Conservation (phyloP, 108 stramenopile genomes). For the Pseudonitzschia multiseries region DNA sequence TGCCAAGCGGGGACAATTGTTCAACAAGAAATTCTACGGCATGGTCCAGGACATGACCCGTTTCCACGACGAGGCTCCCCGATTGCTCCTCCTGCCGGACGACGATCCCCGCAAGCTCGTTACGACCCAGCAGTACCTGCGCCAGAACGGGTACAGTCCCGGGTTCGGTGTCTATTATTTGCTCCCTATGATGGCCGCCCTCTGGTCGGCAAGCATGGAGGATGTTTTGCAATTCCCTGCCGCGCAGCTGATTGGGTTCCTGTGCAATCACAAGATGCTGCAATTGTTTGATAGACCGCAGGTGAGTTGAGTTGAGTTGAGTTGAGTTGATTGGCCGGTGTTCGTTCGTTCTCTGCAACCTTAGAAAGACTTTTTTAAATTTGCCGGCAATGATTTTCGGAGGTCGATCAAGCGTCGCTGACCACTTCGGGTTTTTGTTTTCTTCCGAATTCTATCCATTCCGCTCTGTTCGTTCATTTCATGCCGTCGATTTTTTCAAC, state of each 20-base stretch:
- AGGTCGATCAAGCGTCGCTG: no score
- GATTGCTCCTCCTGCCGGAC: conserved; percentile 56
- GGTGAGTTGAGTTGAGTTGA: conserved; percentile 27
- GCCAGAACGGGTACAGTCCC: conserved; percentile 63
- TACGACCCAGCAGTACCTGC: conserved; percentile 88
- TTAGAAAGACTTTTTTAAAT: no score
- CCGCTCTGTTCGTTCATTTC: no score
- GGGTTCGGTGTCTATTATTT: conserved; percentile 86
- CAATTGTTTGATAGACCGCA: conserved; percentile 72
- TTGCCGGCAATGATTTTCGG: no score
- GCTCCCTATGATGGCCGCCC: conserved; percentile 94
- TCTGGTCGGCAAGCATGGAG: conserved; percentile 84
- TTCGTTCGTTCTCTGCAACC: no score
- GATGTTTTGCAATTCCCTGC: conserved; percentile 89
- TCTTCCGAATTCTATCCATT: no score
- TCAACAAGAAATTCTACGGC: conserved; percentile 66
- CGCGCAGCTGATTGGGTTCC: conserved; percentile 79
- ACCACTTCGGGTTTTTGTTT: no score
- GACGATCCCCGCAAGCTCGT: conserved; percentile 73
- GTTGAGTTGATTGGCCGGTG: no score
- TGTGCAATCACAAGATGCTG: conserved; percentile 96
- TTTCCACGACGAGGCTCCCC: conserved; percentile 80
- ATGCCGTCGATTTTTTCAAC: background rate
- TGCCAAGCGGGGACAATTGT: conserved; percentile 59
- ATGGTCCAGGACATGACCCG: conserved; percentile 84